These are phyloP conservation scores for Clavispora fructus DNA, from an alignment of 805 yeast genomes.

Conservation along the genomic window DNA sequence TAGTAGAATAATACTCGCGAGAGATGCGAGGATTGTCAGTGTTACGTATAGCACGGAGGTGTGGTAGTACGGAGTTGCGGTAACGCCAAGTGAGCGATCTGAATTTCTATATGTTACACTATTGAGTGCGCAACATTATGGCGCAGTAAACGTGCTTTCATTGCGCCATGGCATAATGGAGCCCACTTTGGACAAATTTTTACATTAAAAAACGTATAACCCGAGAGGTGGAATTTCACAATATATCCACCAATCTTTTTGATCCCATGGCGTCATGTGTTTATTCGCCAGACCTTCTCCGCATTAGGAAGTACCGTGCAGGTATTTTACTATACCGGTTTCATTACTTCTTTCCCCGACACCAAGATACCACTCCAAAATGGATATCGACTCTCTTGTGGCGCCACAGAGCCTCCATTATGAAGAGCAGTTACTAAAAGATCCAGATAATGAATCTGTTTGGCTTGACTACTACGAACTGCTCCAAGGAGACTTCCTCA, in stretches of 20 bases:
- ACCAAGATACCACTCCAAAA: background rate
- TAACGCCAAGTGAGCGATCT: background rate
- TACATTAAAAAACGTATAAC: too few species aligned
- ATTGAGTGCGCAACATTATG: background rate
- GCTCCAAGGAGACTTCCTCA: slow-evolving; percentile 1
- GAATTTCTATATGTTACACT: background rate
- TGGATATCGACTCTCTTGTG: slow-evolving; percentile 7
- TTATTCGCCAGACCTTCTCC: background rate
- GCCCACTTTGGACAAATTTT: too few species aligned
- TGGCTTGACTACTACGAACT: slow-evolving; percentile 15
- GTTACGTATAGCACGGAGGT: background rate
- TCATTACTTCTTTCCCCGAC: background rate
- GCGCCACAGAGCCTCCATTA: slow-evolving; percentile 6
- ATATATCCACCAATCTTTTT: too few species aligned
- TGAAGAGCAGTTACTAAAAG: slow-evolving; percentile 7
- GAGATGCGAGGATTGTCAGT: background rate
- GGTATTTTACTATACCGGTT: background rate
- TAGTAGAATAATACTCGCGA: background rate
- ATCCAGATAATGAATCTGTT: slow-evolving; percentile 8
- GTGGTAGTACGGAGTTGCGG: background rate
- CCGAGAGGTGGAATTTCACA: too few species aligned
- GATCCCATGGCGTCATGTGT: background rate
- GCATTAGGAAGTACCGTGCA: background rate
- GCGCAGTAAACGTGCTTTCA: background rate
- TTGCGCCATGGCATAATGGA: too few species aligned